These are phyloP conservation scores for Aureobasidium sp. DNA, from an alignment of 2,329 filamentous ascomycete species.

Conservation along the genomic window DNA sequence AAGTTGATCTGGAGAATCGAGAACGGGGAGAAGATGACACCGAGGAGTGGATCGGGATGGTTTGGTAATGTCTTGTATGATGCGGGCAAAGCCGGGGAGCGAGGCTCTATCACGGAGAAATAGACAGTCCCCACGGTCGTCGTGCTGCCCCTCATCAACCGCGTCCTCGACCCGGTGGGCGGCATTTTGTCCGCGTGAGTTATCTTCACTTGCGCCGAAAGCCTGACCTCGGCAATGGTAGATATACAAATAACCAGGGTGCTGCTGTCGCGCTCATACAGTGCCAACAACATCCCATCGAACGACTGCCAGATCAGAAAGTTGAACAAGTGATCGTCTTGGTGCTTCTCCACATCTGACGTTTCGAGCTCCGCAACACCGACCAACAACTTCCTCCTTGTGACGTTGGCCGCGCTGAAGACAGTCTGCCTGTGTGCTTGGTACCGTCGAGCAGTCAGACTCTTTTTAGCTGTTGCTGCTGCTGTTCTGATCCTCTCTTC, in stretches of 20 bases:
- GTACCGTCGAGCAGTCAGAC: neutral
- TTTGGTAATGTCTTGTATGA: neutral
- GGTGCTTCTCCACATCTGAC: slow-evolving; percentile 14
- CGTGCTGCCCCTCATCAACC: neutral
- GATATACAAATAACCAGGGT: neutral
- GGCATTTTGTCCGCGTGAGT: slow-evolving; percentile 9
- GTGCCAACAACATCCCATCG: neutral
- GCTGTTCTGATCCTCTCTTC: neutral
- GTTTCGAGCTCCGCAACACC: slow-evolving; percentile 15
- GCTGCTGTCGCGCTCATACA: neutral
- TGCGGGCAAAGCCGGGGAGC: slow-evolving; percentile 4
- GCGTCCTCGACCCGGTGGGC: neutral
- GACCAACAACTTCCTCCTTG: slow-evolving; percentile 4
- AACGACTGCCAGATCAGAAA: neutral
- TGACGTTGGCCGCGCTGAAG: neutral
- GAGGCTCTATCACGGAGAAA: neutral
- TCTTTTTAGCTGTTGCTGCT: neutral
- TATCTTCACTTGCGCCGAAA: slow-evolving; percentile 3
- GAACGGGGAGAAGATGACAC: neutral
- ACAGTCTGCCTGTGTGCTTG: neutral
- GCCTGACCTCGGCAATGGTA: slow-evolving; percentile 1
- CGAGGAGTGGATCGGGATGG: neutral
- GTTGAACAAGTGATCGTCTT: slow-evolving; percentile 1
- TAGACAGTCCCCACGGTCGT: neutral
- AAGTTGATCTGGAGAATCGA: neutral